phyloP scores from a whole-genome alignment of 495 filamentous ascomycete genomes.

The Cairneyella variabilis region DNA sequence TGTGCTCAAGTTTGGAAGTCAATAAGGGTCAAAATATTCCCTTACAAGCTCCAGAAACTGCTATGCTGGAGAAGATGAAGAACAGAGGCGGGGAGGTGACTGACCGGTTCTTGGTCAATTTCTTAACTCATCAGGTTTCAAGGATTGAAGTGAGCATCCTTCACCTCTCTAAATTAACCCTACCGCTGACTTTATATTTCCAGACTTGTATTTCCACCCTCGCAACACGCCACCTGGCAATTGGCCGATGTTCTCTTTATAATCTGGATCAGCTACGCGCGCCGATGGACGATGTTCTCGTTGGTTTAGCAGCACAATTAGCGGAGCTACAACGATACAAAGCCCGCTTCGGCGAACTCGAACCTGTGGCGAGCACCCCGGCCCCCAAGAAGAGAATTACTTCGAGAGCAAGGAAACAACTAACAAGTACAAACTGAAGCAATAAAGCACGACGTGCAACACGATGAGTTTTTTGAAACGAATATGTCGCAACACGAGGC shows the following conservation, averaged over 20 bases:
- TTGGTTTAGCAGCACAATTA: slow-evolving; percentile 37
- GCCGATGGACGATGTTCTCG: slow-evolving; percentile 45
- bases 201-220: slow-evolving; percentile 61
- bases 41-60: slow-evolving; percentile 71
- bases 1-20: slow-evolving; percentile 82
- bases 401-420: too few relatives aligned
- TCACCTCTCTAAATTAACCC: background rate
- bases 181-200: slow-evolving; percentile 29
- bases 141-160: slow-evolving; percentile 77
- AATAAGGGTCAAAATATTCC: slow-evolving; percentile 56
- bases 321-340: slow-evolving; percentile 45
- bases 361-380: too few relatives aligned
- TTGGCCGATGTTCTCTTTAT: slow-evolving; percentile 33
- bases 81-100: slow-evolving; percentile 80
- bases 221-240: slow-evolving; percentile 58
- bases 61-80: slow-evolving; percentile 79
- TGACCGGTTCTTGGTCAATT: slow-evolving; percentile 76
- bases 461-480: too few relatives aligned
- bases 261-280: slow-evolving; percentile 43
- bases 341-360: slow-evolving; percentile 34
- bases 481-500: too few relatives aligned
- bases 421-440: too few relatives aligned
- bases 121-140: slow-evolving; percentile 91
- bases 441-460: too few relatives aligned
- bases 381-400: too few relatives aligned